Evolutionary conservation across 2,329 filamentous ascomycete species (phyloP), one percentile per base, ranked within the genome.

Genomic region (Penicillium janthinellum): DNA sequence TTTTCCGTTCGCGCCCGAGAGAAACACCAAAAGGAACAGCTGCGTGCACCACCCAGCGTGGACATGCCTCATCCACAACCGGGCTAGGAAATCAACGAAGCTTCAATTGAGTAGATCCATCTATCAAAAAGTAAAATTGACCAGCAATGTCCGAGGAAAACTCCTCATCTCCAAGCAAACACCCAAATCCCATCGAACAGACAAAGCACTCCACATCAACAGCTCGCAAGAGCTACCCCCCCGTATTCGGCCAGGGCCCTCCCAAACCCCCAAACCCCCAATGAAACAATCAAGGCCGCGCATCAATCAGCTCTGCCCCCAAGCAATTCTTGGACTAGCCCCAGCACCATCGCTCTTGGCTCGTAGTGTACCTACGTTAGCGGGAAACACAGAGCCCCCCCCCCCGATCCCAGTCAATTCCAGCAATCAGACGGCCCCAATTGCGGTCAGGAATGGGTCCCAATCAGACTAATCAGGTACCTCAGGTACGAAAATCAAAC

Each of bases 331-430:
- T 31, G 12, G 42, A 49, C 50, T 47, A 54, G 56, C 12, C 25
- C 35, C 44, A 20, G 22, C 17, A 56, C 58, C 60, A 62, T 57
- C 57, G 25, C 45, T 63, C 65, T 69, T 69, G 65, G 67, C 64
- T 67, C 58, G 56, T 54, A 63, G 69, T 64, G 72, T 74, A 73
- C 72, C 71, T 74, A 73, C 71, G 71, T 70, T 73, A 73, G 71
- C 64, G 65, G 63, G 38, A 63, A 50, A 38, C 55, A 60, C 31
- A 31, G 31, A 31, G 7, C 8, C 31, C 31, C 31, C 31, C 31
- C 25, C 25, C 25, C 4, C 25, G 39, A 7, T 10, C 28, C 34
- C 50, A 28, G 25, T 28, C 48, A 28, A 17, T 15, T 65, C 62
- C 61, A 64, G 62, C 66, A 69, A 71, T 67, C 64, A 68, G 56